Evolutionary conservation across 225 moss, liverwort and hornwort genomes (phyloP), one percentile per base, ranked within the genome.

Genomic region (Physcomitrium patens): DNA sequence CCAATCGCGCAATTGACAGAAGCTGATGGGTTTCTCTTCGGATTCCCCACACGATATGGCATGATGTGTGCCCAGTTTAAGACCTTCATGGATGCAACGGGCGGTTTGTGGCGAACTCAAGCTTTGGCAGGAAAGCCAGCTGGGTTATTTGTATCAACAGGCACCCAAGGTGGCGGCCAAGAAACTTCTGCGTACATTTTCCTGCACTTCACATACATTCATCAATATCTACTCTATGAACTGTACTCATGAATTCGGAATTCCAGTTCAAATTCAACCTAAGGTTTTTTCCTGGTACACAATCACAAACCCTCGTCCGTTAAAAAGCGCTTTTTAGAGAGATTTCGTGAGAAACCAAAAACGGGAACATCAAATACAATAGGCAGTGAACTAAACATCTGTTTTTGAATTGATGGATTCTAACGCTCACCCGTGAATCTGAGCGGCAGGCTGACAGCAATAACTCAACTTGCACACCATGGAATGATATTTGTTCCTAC

Each of bases 141-240:
- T 27, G 83, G 86, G 41, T 28, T 88, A 7, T 88, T 86, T 23
- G 73, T 82, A 12, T 50, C 78, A 11, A 86, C 86, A 1, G 88
- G 88, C 63, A 85, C 83, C 41, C 88, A 88, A 83, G 86, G 88
- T 70, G 88, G 88, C 23, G 88, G 88, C 27, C 88, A 88, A 86
- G 86, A 88, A 81, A 88, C 86, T 23, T 86, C 86, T 55, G 84
- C 84, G 87, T 87, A 80, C 52, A 54, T 26, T 28, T 78, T 7
- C 9, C 10, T 54, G 23, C 43, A 51, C 67, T 69, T 62, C 26
- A 22, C 19, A 47, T 69, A 44, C 61, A 54, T 61, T 66, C 41
- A 37, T 37, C 31, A 37, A 37, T 37, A 37, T 37, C 31, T 37
- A 37, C 31, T 37, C 31, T 37, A 37, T 7, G 7, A 37, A 37